phyloP scores from a whole-genome alignment of 345 rosid genomes.

The Noccaea bulbosa region DNA sequence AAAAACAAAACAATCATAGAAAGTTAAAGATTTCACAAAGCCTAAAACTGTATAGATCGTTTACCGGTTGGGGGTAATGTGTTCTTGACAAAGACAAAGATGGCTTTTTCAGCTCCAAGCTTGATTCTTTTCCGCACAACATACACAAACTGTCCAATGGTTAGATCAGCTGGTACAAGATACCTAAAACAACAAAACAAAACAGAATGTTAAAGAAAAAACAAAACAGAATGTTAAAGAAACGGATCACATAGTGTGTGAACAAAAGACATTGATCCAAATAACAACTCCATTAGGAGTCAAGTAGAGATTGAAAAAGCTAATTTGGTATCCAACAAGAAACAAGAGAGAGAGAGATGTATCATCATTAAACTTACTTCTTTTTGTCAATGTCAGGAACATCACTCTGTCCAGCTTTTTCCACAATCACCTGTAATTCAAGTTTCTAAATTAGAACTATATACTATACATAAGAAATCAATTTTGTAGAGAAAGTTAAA shows the following conservation, averaged over 20 bases:
- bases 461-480: neutral
- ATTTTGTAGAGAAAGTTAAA: neutral
- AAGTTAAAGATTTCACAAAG: neutral
- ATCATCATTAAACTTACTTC: slow-evolving; percentile 71
- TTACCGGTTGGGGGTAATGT: slow-evolving; percentile 81
- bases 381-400: slow-evolving; percentile 85
- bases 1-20: neutral
- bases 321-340: slow-evolving; percentile 1
- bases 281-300: neutral
- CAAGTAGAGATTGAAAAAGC: neutral
- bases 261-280: neutral
- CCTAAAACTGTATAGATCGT: neutral
- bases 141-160: slow-evolving; percentile 85
- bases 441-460: slow-evolving; percentile 14
- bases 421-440: slow-evolving; percentile 70
- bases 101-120: slow-evolving; percentile 79
- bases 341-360: neutral
- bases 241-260: neutral
- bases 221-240: too few relatives aligned
- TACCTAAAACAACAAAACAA: slow-evolving; percentile 49
- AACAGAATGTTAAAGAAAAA: neutral
- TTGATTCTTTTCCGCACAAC: slow-evolving; percentile 85
- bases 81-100: slow-evolving; percentile 80
- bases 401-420: slow-evolving; percentile 79
- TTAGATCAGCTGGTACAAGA: slow-evolving; percentile 83